Base-by-base conservation (phyloP, 768 basidiomycete genomes). In the Pulveroboletus sp. region DNA sequence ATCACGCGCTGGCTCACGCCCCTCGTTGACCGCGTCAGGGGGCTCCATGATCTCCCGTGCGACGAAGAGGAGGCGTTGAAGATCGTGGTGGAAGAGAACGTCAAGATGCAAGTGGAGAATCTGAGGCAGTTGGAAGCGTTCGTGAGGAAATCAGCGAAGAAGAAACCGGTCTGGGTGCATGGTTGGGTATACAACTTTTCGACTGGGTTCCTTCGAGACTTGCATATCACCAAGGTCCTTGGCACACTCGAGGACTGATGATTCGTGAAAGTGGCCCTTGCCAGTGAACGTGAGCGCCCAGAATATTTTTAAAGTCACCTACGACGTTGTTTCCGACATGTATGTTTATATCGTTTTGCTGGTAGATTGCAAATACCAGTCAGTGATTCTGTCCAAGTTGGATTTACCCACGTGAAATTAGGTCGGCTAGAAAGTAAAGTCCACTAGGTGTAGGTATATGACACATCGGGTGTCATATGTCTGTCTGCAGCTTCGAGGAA, bases 121-220 rank as follows among this genome's bases (percentile, higher is more conserved):
- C 58, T 80, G 40, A 68, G 68, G 45, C 66, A 73, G 56, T 63
- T 76, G 17, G 55, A 68, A 4, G 68, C 68, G 7, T 73, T 79
- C 31, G 56, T 57, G 24, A 61, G 73, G 40, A 73, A 73, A 12
- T 77, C 75, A 54, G 55, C 55, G 2, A 34, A 46, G 30, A 47
- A 32, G 11, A 60, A 71, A 62, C 69, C 78, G 10, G 72, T 85
- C n/a, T 74, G 69, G 69, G 76, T 88, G 29, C 86, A 89, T 54
- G 86, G 86, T 31, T 86, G 81, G 84, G 78, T 89, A 13, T 86
- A 85, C 58, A 78, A 85, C 34, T 68, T 88, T 53, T 72, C 72
- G 32, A 75, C 69, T 31, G 87, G 86, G 8, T 68, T 70, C 46
- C 61, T 89, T 58, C 72, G 68, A 60, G 85, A 88, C 57, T 65